phyloP scores from a whole-genome alignment of 768 basidiomycete genomes.

The Clitopilus passeckerianus region DNA sequence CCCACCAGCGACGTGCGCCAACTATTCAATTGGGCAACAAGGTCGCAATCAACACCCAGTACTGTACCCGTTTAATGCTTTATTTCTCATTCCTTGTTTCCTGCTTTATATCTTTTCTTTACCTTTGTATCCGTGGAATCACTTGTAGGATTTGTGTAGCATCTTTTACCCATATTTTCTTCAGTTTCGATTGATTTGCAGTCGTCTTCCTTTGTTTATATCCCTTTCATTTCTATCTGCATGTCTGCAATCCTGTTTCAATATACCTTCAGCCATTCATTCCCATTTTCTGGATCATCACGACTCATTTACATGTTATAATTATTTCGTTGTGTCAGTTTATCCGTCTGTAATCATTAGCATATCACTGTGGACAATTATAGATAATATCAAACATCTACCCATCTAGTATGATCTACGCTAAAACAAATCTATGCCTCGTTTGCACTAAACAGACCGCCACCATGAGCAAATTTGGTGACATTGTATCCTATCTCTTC shows the following conservation, averaged over 20 bases:
- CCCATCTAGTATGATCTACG: neutral
- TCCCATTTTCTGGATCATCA: neutral
- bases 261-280: neutral
- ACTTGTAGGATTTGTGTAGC: slow-evolving; percentile 7
- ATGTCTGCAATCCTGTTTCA: neutral
- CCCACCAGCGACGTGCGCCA: slow-evolving; percentile 69
- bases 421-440: neutral
- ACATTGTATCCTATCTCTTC: slow-evolving; percentile 45
- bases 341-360: neutral
- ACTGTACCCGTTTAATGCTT: slow-evolving; percentile 35
- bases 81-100: slow-evolving; percentile 17
- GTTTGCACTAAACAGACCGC: slow-evolving; percentile 1
- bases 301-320: neutral
- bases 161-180: slow-evolving; percentile 11
- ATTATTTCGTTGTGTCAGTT: slow-evolving; percentile 3
- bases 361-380: neutral
- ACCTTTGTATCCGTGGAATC: slow-evolving; percentile 2
- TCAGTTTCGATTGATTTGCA: slow-evolving; percentile 9
- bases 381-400: neutral
- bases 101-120: neutral
- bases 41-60: slow-evolving; percentile 38
- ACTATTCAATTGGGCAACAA: slow-evolving; percentile 74
- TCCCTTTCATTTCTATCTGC: neutral
- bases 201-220: neutral
- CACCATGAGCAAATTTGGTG: slow-evolving; percentile 32